Evolutionary conservation across 495 filamentous ascomycete genomes (phyloP).

Genomic region (Trichocladium uniseriatum): DNA sequence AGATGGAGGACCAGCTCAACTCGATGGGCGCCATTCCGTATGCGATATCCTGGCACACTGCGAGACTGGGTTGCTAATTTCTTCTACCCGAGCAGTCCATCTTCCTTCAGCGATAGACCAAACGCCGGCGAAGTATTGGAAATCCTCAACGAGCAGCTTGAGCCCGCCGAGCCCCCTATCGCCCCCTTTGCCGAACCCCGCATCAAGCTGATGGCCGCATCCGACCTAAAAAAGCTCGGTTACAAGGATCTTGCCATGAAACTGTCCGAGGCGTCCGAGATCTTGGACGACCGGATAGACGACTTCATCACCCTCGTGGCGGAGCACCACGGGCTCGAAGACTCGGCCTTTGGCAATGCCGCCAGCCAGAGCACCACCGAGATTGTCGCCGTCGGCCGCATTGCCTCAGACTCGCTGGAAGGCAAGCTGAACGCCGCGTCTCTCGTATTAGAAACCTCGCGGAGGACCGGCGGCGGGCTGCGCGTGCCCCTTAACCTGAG

Average conservation of each 20-base stretch:
- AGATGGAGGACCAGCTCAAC: conserved; percentile 33
- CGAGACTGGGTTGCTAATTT: neutral
- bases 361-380: conserved; percentile 74
- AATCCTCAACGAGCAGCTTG: conserved; percentile 68
- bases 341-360: conserved; percentile 79
- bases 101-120: conserved; percentile 59
- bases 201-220: conserved; percentile 70
- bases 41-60: conserved; percentile 1
- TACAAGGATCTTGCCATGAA: conserved; percentile 94
- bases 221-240: conserved; percentile 78
- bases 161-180: conserved; percentile 57
- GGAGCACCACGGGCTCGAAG: conserved; percentile 63
- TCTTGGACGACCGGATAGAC: conserved; percentile 91
- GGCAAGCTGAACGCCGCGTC: conserved; percentile 77
- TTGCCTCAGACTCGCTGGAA: conserved; percentile 74
- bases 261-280: conserved; percentile 79
- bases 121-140: conserved; percentile 76
- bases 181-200: conserved; percentile 65
- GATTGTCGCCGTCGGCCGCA: conserved; percentile 81
- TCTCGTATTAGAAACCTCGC: conserved; percentile 76
- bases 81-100: conserved; percentile 22
- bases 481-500: conserved; percentile 73
- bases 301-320: conserved; percentile 67
- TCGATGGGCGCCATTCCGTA: conserved; percentile 32
- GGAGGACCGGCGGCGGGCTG: conserved; percentile 71